Conservation (phyloP, 1,284 basidiomycete species). For the Sutorius eximius region DNA sequence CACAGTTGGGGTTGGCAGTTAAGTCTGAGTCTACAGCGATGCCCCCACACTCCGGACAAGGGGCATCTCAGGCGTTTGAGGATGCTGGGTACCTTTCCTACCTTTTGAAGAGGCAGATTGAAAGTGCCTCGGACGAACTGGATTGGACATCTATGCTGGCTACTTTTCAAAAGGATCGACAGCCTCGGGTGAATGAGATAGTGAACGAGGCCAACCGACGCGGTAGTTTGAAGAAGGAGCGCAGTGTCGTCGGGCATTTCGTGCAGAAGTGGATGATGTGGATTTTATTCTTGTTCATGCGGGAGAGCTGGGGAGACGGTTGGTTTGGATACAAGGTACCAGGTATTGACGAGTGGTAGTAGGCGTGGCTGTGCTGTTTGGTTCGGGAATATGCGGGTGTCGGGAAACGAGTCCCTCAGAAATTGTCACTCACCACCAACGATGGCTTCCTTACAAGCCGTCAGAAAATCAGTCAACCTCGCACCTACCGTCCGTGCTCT, state of each 20-base stretch:
- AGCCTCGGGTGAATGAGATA: slow-evolving; percentile 30
- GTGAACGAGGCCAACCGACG: slow-evolving; percentile 31
- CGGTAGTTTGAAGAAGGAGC: slow-evolving; percentile 26
- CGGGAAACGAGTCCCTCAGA: background rate
- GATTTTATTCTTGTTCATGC: slow-evolving; percentile 21
- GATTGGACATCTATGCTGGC: slow-evolving; percentile 22
- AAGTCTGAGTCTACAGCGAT: slow-evolving; percentile 22
- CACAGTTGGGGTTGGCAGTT: background rate
- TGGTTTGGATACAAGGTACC: slow-evolving; percentile 37
- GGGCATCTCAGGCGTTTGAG: slow-evolving; percentile 35
- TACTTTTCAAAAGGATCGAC: slow-evolving; percentile 29
- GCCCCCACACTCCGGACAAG: slow-evolving; percentile 37
- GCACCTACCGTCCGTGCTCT: slow-evolving; percentile 78
- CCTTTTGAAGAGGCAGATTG: slow-evolving; percentile 24
- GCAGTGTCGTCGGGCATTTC: slow-evolving; percentile 20
- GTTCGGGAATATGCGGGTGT: slow-evolving; percentile 30
- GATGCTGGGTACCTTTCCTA: slow-evolving; percentile 35
- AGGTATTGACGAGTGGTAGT: slow-evolving; percentile 33
- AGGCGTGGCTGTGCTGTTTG: slow-evolving; percentile 23
- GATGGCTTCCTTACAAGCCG: slow-evolving; percentile 69
- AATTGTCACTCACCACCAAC: slow-evolving; percentile 2
- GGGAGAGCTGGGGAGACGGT: slow-evolving; percentile 32
- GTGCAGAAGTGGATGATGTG: slow-evolving; percentile 31
- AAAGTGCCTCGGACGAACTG: background rate
- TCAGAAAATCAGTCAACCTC: slow-evolving; percentile 81